phyloP scores from a whole-genome alignment of 805 yeast species.

The Grigorovia humatica region DNA sequence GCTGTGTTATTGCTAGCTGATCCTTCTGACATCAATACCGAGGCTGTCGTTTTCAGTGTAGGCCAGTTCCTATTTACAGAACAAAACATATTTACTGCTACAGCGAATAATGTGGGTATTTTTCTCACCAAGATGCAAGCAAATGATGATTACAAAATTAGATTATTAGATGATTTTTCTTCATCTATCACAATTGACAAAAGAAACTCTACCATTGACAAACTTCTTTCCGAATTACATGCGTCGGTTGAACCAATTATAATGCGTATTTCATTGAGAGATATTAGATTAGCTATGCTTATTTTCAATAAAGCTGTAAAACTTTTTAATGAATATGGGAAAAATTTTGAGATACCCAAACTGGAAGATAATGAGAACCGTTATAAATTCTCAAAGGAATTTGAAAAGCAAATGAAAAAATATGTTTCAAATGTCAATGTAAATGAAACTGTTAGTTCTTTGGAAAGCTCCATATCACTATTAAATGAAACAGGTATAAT shows the following conservation, averaged over 20 bases:
- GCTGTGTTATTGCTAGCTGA: slow-evolving; percentile 75
- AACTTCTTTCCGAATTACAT: slow-evolving; percentile 52
- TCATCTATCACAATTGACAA: slow-evolving; percentile 63
- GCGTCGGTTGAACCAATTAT: slow-evolving; percentile 71
- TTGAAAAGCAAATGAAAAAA: slow-evolving; percentile 46
- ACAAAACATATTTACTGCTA: slow-evolving; percentile 54
- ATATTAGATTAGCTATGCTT: slow-evolving; percentile 66
- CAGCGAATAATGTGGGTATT: slow-evolving; percentile 76
- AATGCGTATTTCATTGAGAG: slow-evolving; percentile 75
- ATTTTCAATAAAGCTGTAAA: slow-evolving; percentile 66
- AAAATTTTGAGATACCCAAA: neutral
- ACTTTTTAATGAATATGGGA: slow-evolving; percentile 25
- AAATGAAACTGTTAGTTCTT: slow-evolving; percentile 15
- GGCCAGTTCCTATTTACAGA: slow-evolving; percentile 66
- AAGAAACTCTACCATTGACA: slow-evolving; percentile 50
- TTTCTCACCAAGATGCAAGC: slow-evolving; percentile 69
- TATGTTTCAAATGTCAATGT: slow-evolving; percentile 53
- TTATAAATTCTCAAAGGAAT: slow-evolving; percentile 46
- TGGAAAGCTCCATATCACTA: slow-evolving; percentile 31
- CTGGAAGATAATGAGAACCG: neutral
- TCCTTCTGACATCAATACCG: slow-evolving; percentile 56
- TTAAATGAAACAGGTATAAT: slow-evolving; percentile 29
- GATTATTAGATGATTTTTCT: slow-evolving; percentile 85
- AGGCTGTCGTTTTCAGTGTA: slow-evolving; percentile 83
- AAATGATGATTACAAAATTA: slow-evolving; percentile 47